Percentiles rank a stretch among this genome's conserved stretches.
Conservation (phyloP, 139 green algal genomes). For the Dunaliella primolecta region DNA sequence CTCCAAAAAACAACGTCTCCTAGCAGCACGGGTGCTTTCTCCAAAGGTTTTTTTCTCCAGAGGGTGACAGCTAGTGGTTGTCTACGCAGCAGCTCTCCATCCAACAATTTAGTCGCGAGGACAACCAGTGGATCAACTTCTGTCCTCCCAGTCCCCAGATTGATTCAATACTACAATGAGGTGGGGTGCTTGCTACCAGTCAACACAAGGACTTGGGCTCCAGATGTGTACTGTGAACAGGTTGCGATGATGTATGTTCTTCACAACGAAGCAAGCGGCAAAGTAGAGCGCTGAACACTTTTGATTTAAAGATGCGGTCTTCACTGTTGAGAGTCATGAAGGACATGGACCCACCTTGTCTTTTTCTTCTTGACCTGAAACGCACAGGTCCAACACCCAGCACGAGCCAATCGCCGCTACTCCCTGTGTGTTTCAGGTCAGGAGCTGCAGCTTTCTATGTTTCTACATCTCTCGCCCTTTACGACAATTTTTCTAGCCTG, state of each 20-base stretch:
- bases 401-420: not conserved
- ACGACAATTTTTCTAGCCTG: not conserved
- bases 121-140: no score
- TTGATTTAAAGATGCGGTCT: not conserved
- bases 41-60: no score
- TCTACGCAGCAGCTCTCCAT: no score
- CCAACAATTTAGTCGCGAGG: no score
- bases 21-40: no score
- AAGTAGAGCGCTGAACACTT: not conserved
- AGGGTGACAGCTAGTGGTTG: no score
- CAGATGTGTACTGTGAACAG: not conserved
- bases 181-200: not conserved
- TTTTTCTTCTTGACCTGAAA: no score
- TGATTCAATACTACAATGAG: not conserved
- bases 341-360: no score
- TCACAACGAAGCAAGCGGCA: no score
- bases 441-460: not conserved
- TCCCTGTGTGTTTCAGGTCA: not conserved
- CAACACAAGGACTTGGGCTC: not conserved
- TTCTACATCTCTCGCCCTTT: not conserved
- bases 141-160: not conserved
- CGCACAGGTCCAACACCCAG: not conserved
- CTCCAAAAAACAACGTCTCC: no score
- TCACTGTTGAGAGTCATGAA: not conserved
- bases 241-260: not conserved